A percentile compares a stretch with the other conserved stretches of the same genome.
These are phyloP conservation scores for Pseudogymnoascus sp. DNA, from an alignment of 2,329 filamentous ascomycete species.

Conservation along the genomic window DNA sequence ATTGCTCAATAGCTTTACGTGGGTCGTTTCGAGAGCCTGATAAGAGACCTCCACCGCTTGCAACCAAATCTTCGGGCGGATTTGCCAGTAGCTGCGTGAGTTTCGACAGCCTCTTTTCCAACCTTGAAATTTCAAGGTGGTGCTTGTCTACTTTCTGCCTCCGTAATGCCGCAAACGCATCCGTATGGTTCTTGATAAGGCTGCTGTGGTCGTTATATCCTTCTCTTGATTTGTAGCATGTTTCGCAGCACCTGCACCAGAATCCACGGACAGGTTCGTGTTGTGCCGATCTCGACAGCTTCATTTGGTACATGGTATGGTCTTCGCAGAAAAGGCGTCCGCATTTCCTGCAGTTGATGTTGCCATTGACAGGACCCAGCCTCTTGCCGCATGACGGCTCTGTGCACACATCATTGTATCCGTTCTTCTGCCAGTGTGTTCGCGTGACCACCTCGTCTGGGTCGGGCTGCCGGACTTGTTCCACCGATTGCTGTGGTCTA, in stretches of 20 bases:
- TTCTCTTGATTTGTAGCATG: constrained; percentile 94
- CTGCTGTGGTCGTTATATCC: constrained; percentile 90
- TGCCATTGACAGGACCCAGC: constrained; percentile 71
- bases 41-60: constrained; percentile 43
- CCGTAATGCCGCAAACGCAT: constrained; percentile 62
- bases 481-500: constrained; percentile 16
- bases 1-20: constrained; percentile 79
- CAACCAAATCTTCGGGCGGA: constrained; percentile 58
- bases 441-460: constrained; percentile 86
- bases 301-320: constrained; percentile 99
- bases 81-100: constrained; percentile 77
- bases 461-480: constrained; percentile 39
- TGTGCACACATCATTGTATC: constrained; percentile 70
- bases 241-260: constrained; percentile 95
- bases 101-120: constrained; percentile 88
- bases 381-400: constrained; percentile 80
- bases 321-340: constrained; percentile 92
- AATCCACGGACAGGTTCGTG: constrained; percentile 85
- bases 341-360: constrained; percentile 88
- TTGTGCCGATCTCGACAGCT: constrained; percentile 77
- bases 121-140: constrained; percentile 76
- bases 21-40: constrained; percentile 62
- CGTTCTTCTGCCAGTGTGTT: constrained; percentile 78
- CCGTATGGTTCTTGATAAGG: constrained; percentile 62
- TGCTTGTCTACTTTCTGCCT: constrained; percentile 75